Percentiles rank a stretch among this genome's conserved stretches.
Evolutionary conservation across 78 protist species (phyloP).

Genomic region (Cyanophora paradoxa): DNA sequence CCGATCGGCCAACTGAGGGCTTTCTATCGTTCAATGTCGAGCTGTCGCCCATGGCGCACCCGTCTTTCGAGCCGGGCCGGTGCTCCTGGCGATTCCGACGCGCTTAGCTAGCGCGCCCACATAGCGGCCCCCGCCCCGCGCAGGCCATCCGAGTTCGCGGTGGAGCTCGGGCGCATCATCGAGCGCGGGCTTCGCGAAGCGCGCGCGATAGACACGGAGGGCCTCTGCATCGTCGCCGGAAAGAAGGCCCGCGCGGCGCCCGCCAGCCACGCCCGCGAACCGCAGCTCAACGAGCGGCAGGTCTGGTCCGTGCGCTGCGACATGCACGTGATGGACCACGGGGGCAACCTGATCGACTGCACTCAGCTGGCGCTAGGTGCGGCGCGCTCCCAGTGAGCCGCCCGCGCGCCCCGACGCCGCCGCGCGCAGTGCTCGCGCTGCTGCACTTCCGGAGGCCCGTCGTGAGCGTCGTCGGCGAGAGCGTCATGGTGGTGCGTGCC

Average conservation of each 20-base stretch:
- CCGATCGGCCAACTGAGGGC: conserved; percentile 76
- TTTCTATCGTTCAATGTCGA: conserved; percentile 49
- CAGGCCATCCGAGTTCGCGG: too few species aligned
- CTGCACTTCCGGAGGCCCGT: conserved; percentile 68
- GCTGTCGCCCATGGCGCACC: conserved; percentile 52
- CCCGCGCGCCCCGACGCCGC: too few species aligned
- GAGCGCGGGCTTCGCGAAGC: conserved; percentile 59
- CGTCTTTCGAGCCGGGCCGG: conserved; percentile 2
- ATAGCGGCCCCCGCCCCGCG: too few species aligned
- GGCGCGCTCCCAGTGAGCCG: too few species aligned
- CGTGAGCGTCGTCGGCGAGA: conserved; percentile 55
- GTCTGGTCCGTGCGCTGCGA: conserved; percentile 38
- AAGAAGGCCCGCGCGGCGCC: too few species aligned
- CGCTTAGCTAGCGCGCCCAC: too few species aligned
- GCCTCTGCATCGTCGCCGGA: conserved; percentile 66
- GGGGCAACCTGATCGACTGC: conserved; percentile 68
- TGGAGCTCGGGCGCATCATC: conserved; percentile 54
- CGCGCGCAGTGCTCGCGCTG: conserved; percentile 56
- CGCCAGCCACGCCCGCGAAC: not conserved
- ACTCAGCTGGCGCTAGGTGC: conserved; percentile 35
- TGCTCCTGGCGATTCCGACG: not conserved
- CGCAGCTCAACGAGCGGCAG: not conserved
- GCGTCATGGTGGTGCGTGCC: conserved; percentile 36
- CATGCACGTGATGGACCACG: conserved; percentile 57
- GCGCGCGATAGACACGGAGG: conserved; percentile 71